Percentiles rank a stretch among this genome's conserved stretches.
Evolutionary conservation across 2,329 filamentous ascomycete species (phyloP).

Genomic region (Microascus cirrosus): DNA sequence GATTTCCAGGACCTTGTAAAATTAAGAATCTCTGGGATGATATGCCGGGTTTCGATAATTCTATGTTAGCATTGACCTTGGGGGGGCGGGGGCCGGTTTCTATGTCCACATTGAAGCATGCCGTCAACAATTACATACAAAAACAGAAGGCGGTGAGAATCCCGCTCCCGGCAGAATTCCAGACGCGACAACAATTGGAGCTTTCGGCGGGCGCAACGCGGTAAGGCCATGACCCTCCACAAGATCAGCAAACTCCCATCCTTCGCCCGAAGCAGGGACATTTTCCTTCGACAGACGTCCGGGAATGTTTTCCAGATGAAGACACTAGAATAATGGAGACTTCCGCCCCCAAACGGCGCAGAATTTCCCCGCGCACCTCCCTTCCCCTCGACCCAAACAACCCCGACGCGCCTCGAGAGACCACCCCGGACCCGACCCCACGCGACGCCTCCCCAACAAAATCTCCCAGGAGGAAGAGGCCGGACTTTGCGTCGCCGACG

Average conservation of each 20-base stretch:
- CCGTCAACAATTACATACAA: not conserved
- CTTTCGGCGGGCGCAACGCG: not conserved
- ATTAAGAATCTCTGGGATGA: no score
- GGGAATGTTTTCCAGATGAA: not conserved
- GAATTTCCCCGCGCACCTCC: slow-evolving; percentile 44
- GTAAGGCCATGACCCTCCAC: not conserved
- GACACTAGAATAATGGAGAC: slow-evolving; percentile 27
- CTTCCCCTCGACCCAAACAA: slow-evolving; percentile 12
- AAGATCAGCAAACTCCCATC: no score
- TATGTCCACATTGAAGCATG: not conserved
- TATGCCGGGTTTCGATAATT: no score
- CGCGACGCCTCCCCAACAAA: slow-evolving; percentile 5
- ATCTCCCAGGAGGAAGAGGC: slow-evolving; percentile 20
- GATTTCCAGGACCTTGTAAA: no score
- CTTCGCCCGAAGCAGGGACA: not conserved
- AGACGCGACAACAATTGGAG: not conserved
- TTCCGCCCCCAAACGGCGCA: slow-evolving; percentile 53
- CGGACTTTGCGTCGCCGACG: slow-evolving; percentile 58
- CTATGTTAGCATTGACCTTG: no score
- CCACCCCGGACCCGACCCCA: slow-evolving; percentile 9
- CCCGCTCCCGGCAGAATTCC: not conserved
- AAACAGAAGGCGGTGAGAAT: not conserved
- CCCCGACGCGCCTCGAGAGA: slow-evolving; percentile 11
- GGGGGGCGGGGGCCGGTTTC: no score
- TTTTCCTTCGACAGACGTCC: not conserved